These are phyloP conservation scores for Cladorrhinum samala DNA, from an alignment of 495 filamentous ascomycete genomes.

Conservation along the genomic window DNA sequence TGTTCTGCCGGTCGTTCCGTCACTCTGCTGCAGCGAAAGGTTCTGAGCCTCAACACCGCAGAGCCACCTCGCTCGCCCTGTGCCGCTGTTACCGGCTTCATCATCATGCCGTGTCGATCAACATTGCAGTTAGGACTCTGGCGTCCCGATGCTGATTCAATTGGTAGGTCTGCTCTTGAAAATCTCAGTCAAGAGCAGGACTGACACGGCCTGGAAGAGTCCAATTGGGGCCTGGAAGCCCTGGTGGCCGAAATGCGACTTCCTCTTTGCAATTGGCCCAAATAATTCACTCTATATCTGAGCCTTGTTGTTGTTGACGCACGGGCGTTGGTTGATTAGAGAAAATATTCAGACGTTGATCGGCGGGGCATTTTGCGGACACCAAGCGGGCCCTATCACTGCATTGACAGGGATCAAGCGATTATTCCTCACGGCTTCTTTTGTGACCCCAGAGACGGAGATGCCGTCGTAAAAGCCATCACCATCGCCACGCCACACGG, in stretches of 20 bases:
- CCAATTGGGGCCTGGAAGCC: no score
- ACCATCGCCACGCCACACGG: conserved; percentile 15
- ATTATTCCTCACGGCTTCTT: background rate
- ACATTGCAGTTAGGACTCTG: conserved; percentile 6
- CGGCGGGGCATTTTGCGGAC: background rate
- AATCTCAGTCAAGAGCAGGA: no score
- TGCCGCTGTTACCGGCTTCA: conserved; percentile 10
- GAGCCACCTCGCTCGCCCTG: no score
- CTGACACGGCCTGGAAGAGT: no score
- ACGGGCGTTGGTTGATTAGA: no score
- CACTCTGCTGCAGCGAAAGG: conserved; percentile 1
- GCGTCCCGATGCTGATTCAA: no score
- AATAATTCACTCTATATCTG: no score
- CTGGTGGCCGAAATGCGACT: no score
- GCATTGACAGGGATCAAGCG: conserved; percentile 19
- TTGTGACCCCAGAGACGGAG: conserved; percentile 2
- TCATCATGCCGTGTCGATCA: conserved; percentile 13
- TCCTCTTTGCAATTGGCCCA: no score
- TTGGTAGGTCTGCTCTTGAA: no score
- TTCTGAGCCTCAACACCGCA: conserved; percentile 9
- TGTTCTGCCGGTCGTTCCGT: conserved; percentile 5
- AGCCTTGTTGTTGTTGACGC: no score
- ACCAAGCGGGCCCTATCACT: conserved; percentile 13
- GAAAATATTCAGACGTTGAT: no score
- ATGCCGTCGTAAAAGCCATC: conserved; percentile 11